Conservation (phyloP, 306 rosid genomes). For the Dalbergia cochinchinensis region DNA sequence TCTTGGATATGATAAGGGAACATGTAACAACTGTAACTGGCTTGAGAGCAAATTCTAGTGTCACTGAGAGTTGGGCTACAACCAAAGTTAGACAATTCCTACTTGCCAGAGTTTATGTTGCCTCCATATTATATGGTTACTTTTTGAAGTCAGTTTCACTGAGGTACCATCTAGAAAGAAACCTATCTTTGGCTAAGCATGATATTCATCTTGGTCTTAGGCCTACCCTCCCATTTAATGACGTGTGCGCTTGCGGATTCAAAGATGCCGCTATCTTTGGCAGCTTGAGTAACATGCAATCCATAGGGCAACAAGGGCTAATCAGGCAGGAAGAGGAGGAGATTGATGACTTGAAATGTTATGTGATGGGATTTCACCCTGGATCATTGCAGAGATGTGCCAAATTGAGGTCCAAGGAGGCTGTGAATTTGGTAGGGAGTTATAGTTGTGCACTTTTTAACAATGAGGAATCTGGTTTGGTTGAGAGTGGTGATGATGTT, state of each 20-base stretch:
- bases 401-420: conserved; percentile 83
- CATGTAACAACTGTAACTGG: conserved; percentile 80
- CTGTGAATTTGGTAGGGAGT: conserved; percentile 70
- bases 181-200: conserved; percentile 56
- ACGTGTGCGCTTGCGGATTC: conserved; percentile 57
- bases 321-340: conserved; percentile 55
- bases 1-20: conserved; percentile 84
- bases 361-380: conserved; percentile 69
- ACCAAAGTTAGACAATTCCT: conserved; percentile 64
- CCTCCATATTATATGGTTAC: conserved; percentile 89
- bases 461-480: conserved; percentile 51
- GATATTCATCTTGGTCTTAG: conserved; percentile 58
- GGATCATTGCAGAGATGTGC: conserved; percentile 84
- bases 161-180: conserved; percentile 75
- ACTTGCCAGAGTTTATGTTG: conserved; percentile 71
- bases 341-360: conserved; percentile 65
- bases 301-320: conserved; percentile 51
- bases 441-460: conserved; percentile 80
- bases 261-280: conserved; percentile 60
- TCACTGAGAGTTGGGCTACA: conserved; percentile 87
- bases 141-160: conserved; percentile 80
- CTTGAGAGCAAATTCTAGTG: conserved; percentile 82
- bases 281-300: conserved; percentile 46
- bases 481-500: conserved; percentile 62
- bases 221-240: conserved; percentile 52